Conservation (phyloP, 2,329 filamentous ascomycete species). For the Xylaria sp. region DNA sequence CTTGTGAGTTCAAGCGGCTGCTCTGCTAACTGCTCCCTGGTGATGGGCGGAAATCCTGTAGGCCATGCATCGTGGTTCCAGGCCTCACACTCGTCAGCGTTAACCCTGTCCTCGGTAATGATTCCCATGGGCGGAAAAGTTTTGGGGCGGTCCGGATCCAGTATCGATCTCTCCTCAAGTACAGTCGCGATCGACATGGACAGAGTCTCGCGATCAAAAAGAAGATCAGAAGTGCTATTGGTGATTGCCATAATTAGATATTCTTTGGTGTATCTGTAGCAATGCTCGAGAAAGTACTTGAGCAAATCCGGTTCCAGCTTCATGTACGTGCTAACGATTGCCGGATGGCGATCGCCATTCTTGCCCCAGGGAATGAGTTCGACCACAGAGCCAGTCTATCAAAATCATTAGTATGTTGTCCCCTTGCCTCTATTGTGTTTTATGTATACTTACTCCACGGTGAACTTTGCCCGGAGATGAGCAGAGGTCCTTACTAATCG, state of each 20-base stretch:
- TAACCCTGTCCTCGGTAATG: slow-evolving; percentile 42
- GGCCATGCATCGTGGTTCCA: slow-evolving; percentile 42
- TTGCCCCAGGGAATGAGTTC: slow-evolving; percentile 46
- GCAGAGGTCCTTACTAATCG: slow-evolving; percentile 47
- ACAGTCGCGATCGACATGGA: slow-evolving; percentile 44
- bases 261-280: slow-evolving; percentile 57
- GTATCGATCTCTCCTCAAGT: slow-evolving; percentile 44
- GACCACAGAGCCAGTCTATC: slow-evolving; percentile 32
- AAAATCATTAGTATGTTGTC: slow-evolving; percentile 29
- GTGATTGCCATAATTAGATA: slow-evolving; percentile 57
- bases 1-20: slow-evolving; percentile 37
- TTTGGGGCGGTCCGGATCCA: slow-evolving; percentile 30
- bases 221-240: slow-evolving; percentile 55
- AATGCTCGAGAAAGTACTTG: slow-evolving; percentile 60
- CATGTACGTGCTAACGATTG: slow-evolving; percentile 53
- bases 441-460: slow-evolving; percentile 38
- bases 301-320: slow-evolving; percentile 63
- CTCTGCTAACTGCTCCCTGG: slow-evolving; percentile 29
- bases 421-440: background rate
- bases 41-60: slow-evolving; percentile 42
- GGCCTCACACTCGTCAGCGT: slow-evolving; percentile 26
- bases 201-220: slow-evolving; percentile 50
- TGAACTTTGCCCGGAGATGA: slow-evolving; percentile 43
- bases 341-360: slow-evolving; percentile 44
- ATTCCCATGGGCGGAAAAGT: slow-evolving; percentile 43